Evolutionary conservation across 192 early-diverging fungal species (phyloP), one percentile per base, ranked within the genome.

Genomic region (Mortierella alpina): DNA sequence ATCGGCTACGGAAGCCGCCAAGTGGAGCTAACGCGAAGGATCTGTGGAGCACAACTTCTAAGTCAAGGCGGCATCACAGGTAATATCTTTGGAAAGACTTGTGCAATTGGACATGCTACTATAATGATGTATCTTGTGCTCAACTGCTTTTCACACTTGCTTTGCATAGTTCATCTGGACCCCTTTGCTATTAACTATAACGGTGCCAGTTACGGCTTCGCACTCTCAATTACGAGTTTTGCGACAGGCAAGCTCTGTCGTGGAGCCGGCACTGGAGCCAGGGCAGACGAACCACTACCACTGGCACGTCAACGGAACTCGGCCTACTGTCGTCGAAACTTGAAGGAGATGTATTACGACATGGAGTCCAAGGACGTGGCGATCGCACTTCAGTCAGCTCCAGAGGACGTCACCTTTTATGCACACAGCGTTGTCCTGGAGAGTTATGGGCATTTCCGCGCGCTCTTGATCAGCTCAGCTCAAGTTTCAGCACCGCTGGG

Each of bases 251-350:
- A 45, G 13, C 50, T 68, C 9, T 59, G 14, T 48, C 39, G 59
- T 31, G 31, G 31, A 3, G 31, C 31, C 12, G 40, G 45, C 31
- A 62, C 18, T 41, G 53, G 41, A 8, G 46, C 8, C 1, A 18
- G 22, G 9, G 70, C 77, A 10, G 77, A 80, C 52, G 66, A 59
- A 17, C 69, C 64, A 0, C 4, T 80, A 15, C 70, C 77, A 0
- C 39, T 80, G 40, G 10, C 64, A 4, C 68, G 69, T 14, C 77
- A 80, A 58, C 77, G 63, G 17, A 71, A 80, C 14, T 67, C 77
- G 10, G 77, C 77, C 0, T 80, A 72, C 50, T 80, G 77, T 56
- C 77, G 77, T 31, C 77, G 77, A 17, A 80, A 80, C 57, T 60
- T 80, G 8, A 80, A 80, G 49, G 77, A 80, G 48, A 42, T 80